phyloP scores from a whole-genome alignment of 2,329 filamentous ascomycete genomes.

The Colletotrichum sojae region DNA sequence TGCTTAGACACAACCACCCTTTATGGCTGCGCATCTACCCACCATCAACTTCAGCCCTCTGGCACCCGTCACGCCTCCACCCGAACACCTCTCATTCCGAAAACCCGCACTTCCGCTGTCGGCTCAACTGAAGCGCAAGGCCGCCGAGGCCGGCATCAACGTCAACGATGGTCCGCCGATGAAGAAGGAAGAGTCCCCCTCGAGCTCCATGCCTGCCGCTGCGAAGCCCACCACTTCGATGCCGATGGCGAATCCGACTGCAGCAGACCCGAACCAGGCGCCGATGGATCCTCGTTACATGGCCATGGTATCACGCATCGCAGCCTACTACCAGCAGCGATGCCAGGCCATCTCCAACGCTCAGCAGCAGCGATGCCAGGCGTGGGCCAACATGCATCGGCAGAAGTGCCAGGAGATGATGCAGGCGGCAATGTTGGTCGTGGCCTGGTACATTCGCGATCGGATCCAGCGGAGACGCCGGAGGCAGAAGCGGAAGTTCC shows the following conservation, averaged over 20 bases:
- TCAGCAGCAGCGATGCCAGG: constrained; percentile 64
- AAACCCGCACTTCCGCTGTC: constrained; percentile 34
- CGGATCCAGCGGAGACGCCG: constrained; percentile 59
- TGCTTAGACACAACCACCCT: constrained; percentile 21
- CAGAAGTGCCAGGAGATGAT: constrained; percentile 64
- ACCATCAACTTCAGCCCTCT: constrained; percentile 50
- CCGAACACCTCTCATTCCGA: constrained; percentile 53
- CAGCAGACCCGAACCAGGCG: constrained; percentile 22
- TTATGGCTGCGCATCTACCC: constrained; percentile 39
- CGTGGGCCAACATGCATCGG: constrained; percentile 62
- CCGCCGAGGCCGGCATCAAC: constrained; percentile 31
- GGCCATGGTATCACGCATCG: constrained; percentile 63
- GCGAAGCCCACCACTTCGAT: constrained; percentile 15
- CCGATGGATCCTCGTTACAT: constrained; percentile 58
- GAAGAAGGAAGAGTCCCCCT: constrained; percentile 33
- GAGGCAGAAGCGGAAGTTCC: constrained; percentile 58
- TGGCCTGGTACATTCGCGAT: constrained; percentile 65
- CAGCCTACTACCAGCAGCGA: constrained; percentile 64
- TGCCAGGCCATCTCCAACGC: constrained; percentile 62
- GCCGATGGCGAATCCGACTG: constrained; percentile 12
- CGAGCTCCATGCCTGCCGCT: constrained; percentile 14
- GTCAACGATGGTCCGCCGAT: constrained; percentile 27
- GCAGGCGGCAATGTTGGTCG: constrained; percentile 64
- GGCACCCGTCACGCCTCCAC: constrained; percentile 56
- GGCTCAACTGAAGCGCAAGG: constrained; percentile 42